These are phyloP conservation scores for Thielaviopsis euricoi DNA, from an alignment of 2,329 filamentous ascomycete genomes.

Conservation along the genomic window DNA sequence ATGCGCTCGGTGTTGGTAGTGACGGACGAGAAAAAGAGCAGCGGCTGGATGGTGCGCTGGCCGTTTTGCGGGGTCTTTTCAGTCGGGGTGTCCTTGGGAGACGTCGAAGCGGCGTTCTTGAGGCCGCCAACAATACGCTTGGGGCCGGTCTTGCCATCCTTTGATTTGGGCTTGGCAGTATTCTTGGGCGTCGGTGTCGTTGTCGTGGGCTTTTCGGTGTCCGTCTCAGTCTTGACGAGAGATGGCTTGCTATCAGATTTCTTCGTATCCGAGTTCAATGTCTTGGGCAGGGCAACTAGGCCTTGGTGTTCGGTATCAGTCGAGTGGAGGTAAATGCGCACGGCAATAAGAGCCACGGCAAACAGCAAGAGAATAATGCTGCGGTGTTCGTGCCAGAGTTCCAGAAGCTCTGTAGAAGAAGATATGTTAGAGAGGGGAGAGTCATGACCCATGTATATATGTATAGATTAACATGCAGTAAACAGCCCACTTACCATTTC, in stretches of 20 bases:
- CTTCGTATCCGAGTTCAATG: slow-evolving; percentile 17
- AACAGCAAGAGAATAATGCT: slow-evolving; percentile 26
- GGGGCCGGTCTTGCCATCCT: slow-evolving; percentile 18
- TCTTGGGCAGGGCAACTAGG: slow-evolving; percentile 22
- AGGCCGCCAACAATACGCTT: slow-evolving; percentile 31
- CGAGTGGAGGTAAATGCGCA: slow-evolving; percentile 27
- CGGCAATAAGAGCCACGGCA: slow-evolving; percentile 22
- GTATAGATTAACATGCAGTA: background rate
- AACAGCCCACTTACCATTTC: background rate
- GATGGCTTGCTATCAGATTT: background rate
- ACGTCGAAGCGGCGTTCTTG: slow-evolving; percentile 16
- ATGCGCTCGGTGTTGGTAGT: slow-evolving; percentile 68
- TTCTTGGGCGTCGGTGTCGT: slow-evolving; percentile 16
- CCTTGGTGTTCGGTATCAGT: slow-evolving; percentile 19
- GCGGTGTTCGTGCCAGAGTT: slow-evolving; percentile 31
- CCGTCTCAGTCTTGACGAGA: slow-evolving; percentile 4
- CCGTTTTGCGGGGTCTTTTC: slow-evolving; percentile 16
- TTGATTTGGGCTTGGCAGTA: slow-evolving; percentile 15
- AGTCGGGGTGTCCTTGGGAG: slow-evolving; percentile 7
- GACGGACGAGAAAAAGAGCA: slow-evolving; percentile 82
- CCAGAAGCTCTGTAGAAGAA: slow-evolving; percentile 20
- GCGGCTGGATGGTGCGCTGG: slow-evolving; percentile 42
- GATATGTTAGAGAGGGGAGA: background rate
- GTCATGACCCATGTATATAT: background rate
- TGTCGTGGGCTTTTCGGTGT: slow-evolving; percentile 1